A percentile compares a stretch with the other conserved stretches of the same genome.
Evolutionary conservation across 1,139 yeast species (phyloP).

Genomic region (Wickerhamomyces sp.): DNA sequence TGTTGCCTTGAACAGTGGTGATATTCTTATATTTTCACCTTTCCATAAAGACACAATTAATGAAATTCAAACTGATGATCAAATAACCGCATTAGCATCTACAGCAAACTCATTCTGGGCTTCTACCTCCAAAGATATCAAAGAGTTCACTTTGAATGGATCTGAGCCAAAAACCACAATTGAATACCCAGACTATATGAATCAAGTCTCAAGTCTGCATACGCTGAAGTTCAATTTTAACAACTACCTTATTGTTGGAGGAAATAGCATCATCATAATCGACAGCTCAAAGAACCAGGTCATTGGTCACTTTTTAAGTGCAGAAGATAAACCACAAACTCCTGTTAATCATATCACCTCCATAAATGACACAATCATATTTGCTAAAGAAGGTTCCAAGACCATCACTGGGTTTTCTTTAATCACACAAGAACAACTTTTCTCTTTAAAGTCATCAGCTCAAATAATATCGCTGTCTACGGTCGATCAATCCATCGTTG

Average conservation of each 20-base stretch:
- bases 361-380: neutral
- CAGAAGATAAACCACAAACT: neutral
- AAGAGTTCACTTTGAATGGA: slow-evolving; percentile 24
- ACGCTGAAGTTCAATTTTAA: neutral
- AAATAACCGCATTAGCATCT: slow-evolving; percentile 22
- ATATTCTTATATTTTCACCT: slow-evolving; percentile 40
- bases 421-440: slow-evolving; percentile 7
- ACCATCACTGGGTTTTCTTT: slow-evolving; percentile 11
- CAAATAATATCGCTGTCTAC: slow-evolving; percentile 13
- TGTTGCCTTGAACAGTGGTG: slow-evolving; percentile 35
- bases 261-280: neutral
- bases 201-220: neutral
- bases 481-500: slow-evolving; percentile 5
- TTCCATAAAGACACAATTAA: slow-evolving; percentile 31
- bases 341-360: neutral
- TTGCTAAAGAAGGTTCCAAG: neutral
- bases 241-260: slow-evolving; percentile 1
- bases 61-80: slow-evolving; percentile 30
- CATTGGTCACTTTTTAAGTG: neutral
- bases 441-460: slow-evolving; percentile 15
- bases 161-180: slow-evolving; percentile 18
- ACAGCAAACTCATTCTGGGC: slow-evolving; percentile 21
- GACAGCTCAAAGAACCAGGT: neutral
- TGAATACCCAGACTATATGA: slow-evolving; percentile 2
- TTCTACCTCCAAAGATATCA: slow-evolving; percentile 19